Conservation (phyloP, 2,329 filamentous ascomycete species). For the Penicillium sp. region DNA sequence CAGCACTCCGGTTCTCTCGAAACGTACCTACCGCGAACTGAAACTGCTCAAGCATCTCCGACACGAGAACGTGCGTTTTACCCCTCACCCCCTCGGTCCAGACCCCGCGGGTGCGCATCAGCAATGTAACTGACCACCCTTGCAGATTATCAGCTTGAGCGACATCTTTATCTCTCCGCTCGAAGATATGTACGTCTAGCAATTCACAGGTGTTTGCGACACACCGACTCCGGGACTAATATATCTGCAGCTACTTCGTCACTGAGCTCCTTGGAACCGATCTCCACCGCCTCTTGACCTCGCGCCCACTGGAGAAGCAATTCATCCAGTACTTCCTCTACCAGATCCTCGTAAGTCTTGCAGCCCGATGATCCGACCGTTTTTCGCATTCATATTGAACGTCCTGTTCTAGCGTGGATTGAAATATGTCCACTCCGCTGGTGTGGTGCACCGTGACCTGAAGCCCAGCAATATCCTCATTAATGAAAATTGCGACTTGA, state of each 20-base stretch:
- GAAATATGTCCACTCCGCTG: constrained; percentile 98
- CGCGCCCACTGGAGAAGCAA: constrained; percentile 94
- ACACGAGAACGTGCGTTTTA: constrained; percentile 82
- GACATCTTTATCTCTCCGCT: constrained; percentile 99
- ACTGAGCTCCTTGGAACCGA: constrained; percentile 97
- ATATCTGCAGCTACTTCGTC: constrained; percentile 78
- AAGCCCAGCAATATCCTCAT: constrained; percentile 99
- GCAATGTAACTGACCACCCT: constrained; percentile 21
- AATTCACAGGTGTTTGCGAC: not conserved
- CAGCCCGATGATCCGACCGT: not conserved
- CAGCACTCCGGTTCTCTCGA: constrained; percentile 96
- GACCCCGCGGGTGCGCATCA: not conserved
- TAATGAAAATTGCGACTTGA: constrained; percentile 99
- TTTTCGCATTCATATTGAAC: constrained; percentile 23
- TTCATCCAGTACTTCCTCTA: constrained; percentile 99
- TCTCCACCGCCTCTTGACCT: constrained; percentile 91
- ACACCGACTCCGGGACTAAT: not conserved
- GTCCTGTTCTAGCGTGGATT: constrained; percentile 72
- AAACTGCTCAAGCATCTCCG: constrained; percentile 95
- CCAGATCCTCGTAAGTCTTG: constrained; percentile 82
- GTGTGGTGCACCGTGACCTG: constrained; percentile 94
- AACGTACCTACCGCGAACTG: constrained; percentile 95
- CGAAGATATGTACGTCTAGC: constrained; percentile 82
- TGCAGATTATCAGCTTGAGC: constrained; percentile 91
- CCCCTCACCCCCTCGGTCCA: not conserved